A percentile compares a stretch with the other conserved stretches of the same genome.
Conservation (phyloP, 169 alveolate species). For the Perkinsus olseni region DNA sequence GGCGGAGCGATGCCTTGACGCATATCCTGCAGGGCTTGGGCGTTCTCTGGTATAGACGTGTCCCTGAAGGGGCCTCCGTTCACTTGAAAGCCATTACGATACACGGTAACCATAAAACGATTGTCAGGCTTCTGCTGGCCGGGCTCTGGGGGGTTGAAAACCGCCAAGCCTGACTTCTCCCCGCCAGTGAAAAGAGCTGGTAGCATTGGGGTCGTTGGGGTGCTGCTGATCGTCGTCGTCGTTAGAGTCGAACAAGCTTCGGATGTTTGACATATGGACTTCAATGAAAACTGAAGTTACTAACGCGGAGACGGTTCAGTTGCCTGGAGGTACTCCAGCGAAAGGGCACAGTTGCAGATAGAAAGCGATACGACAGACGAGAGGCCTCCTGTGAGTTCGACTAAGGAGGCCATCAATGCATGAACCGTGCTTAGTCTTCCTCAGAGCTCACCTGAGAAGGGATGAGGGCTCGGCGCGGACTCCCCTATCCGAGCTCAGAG, state of each 20-base stretch:
- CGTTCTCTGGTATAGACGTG: background rate
- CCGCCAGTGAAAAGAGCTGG: background rate
- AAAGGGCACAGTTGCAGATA: too few species aligned
- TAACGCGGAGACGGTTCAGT: background rate
- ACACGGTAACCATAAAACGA: background rate
- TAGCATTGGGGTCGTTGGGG: background rate
- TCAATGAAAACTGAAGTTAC: background rate
- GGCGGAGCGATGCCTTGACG: background rate
- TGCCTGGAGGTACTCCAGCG: too few species aligned
- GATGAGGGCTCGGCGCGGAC: too few species aligned
- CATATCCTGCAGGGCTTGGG: background rate
- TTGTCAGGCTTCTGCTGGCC: background rate
- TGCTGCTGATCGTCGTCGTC: background rate
- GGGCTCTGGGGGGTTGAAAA: background rate
- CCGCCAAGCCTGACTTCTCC: background rate
- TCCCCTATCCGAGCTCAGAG: too few species aligned
- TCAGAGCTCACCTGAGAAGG: too few species aligned
- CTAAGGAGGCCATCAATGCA: too few species aligned
- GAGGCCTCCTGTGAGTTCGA: too few species aligned
- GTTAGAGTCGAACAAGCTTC: background rate
- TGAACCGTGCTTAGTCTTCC: too few species aligned
- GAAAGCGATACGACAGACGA: too few species aligned
- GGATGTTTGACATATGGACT: background rate
- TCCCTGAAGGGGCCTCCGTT: background rate
- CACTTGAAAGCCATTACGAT: background rate